Evolutionary conservation across 169 alveolate genomes (phyloP).

Genomic region (Cryptosporidium tyzzeri): DNA sequence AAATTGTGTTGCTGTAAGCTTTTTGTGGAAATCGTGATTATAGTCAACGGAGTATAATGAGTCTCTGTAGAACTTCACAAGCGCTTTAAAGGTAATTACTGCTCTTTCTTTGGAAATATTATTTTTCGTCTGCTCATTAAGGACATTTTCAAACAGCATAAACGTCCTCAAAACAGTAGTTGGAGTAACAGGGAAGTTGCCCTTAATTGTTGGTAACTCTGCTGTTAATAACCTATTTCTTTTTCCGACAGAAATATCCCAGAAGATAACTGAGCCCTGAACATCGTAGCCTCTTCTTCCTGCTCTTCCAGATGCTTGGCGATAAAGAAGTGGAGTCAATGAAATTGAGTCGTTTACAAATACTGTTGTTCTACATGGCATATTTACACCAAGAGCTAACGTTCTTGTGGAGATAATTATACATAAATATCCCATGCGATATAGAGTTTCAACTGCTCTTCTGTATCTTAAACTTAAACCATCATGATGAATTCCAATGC

Average conservation of each 20-base stretch:
- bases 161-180: constrained; percentile 70
- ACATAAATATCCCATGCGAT: constrained; percentile 86
- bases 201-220: constrained; percentile 84
- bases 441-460: constrained; percentile 86
- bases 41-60: constrained; percentile 69
- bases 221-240: constrained; percentile 83
- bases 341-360: constrained; percentile 88
- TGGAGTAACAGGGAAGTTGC: constrained; percentile 77
- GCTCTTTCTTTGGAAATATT: constrained; percentile 65
- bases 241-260: constrained; percentile 88
- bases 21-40: constrained; percentile 59
- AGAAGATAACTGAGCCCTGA: constrained; percentile 90
- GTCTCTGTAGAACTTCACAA: constrained; percentile 61
- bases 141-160: constrained; percentile 52
- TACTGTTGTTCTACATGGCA: constrained; percentile 90
- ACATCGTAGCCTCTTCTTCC: constrained; percentile 94
- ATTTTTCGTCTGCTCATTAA: constrained; percentile 43
- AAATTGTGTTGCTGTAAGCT: constrained; percentile 62
- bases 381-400: constrained; percentile 92
- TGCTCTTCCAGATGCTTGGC: constrained; percentile 93
- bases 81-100: constrained; percentile 48
- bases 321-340: constrained; percentile 89
- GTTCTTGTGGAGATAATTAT: constrained; percentile 89
- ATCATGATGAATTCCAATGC: constrained; percentile 93
- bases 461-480: constrained; percentile 84